Base-by-base conservation (phyloP, 1,284 basidiomycete genomes). In the Cutaneotrichosporon cyanovorans region DNA sequence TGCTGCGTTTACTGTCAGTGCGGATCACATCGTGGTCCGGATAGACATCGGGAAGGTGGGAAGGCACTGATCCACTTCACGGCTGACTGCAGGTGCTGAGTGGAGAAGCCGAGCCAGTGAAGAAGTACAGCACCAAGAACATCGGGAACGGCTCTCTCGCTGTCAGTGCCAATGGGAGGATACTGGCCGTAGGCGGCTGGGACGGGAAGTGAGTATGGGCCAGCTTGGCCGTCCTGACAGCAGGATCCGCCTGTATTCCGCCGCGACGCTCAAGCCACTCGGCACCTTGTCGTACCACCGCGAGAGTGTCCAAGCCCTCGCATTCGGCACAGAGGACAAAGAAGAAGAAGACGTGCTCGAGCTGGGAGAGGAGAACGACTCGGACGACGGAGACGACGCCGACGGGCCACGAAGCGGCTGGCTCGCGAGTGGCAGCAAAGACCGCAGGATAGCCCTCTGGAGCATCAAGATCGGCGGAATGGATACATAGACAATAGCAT, bases 161-260 rank as follows among this genome's bases (percentile, higher is more conserved):
- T 1, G 78, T 91, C n/a, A 80, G 80, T n/a, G 75, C 80, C 32
- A 81, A 85, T 58, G 85, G 81, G 0, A 76, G 77, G 22, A 79
- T 91, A 0, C 85, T 86, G 55, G 87, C 85, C 0, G 73, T 88
- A 1, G 88, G 84, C 3, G 85, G 87, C 1, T 92, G 89, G 89
- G 88, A 92, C 56, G 88, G 89, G 28, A 80, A 76, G 88, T 88
- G 56, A 59, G 82, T 69, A 7, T 19, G 28, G 43, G 15, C 22
- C 20, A 6, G n/a, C 21, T 16, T n/a, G 14, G 22, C 23, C 16
- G 34, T 35, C 11, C 34, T 46, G 41, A 46, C 36, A 28, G 1
- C 60, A 90, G 87, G 48, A 76, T 89, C 32, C 79, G 85, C 0
- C 71, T 91, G 9, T 88, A 83, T 68, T 84, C 86, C 0, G 82